Conservation (phyloP, 495 filamentous ascomycete species). For the Opeltia flavorubescens region DNA sequence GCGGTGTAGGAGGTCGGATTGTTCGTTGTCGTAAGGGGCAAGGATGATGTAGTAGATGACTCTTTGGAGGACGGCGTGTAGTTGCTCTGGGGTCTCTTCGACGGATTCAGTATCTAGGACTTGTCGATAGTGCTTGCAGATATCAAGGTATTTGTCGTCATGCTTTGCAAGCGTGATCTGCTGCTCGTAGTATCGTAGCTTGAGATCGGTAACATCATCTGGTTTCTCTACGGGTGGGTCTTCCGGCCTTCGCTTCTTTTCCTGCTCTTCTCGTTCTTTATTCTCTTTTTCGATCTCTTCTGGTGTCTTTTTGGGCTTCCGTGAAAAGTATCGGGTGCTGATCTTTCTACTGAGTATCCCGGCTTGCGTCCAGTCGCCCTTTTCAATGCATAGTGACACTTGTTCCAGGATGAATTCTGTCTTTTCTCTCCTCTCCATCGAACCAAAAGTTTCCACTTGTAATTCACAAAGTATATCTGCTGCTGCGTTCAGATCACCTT, state of each 20-base stretch:
- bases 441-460: slow-evolving; percentile 97
- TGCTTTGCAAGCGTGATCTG: slow-evolving; percentile 92
- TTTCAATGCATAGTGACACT: slow-evolving; percentile 88
- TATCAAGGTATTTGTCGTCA: slow-evolving; percentile 90
- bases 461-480: slow-evolving; percentile 91
- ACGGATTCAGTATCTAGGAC: slow-evolving; percentile 92
- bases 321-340: slow-evolving; percentile 76
- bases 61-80: slow-evolving; percentile 72
- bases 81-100: slow-evolving; percentile 71
- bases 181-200: slow-evolving; percentile 91
- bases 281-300: slow-evolving; percentile 81
- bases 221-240: slow-evolving; percentile 61
- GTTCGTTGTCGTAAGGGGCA: slow-evolving; percentile 94
- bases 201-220: slow-evolving; percentile 91
- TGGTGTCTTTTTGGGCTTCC: slow-evolving; percentile 76
- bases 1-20: slow-evolving; percentile 91
- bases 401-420: slow-evolving; percentile 96
- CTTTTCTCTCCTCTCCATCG: slow-evolving; percentile 94
- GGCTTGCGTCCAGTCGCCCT: slow-evolving; percentile 89
- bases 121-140: slow-evolving; percentile 92
- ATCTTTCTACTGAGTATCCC: slow-evolving; percentile 92
- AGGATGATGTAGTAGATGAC: slow-evolving; percentile 97
- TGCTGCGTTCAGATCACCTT: slow-evolving; percentile 81
- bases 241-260: slow-evolving; percentile 53
- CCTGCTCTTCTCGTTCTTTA: slow-evolving; percentile 68